Base-by-base conservation (phyloP, 2,329 filamentous ascomycete genomes). In the Hyphodiscus sp. region DNA sequence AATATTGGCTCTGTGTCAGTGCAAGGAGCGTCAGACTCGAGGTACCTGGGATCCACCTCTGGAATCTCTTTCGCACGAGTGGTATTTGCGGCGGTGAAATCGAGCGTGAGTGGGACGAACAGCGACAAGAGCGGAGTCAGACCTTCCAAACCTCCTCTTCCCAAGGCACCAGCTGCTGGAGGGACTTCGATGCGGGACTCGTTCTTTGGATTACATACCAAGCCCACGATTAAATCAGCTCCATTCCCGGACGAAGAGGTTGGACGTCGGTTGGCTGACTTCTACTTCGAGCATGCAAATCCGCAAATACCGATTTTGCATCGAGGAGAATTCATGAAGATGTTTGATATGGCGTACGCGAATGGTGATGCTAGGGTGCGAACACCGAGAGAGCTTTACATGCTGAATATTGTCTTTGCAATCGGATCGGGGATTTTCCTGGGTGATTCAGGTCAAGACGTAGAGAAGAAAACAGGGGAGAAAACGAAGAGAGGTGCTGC, bases 261-360 rank as follows among this genome's bases (percentile, higher is more conserved):
- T 2, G 92, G 85, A 0, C 71, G 80, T 51, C 81, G 83, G 55
- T 77, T 97, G 18, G 85, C 89, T 41, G 81, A 84, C 51, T 79
- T 96, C 41, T 97, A 96, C 69, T 97, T 97, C 69, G 90, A 96
- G 71, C 89, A 96, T 68, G 90, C 92, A 1, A 97, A 97, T 68
- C 91, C 92, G 4, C 92, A 97, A 70, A 95, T 96, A 60, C 92
- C 92, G 0, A 90, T 96, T 44, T 75, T 97, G 48, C 92, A 97
- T 67, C 84, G 89, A 41, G 85, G 81, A 30, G 90, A 96, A 63
- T 97, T 96, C 65, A 90, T 91, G 85, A 80, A 86, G 45, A 83
- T 95, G 72, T 88, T 96, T 67, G 86, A 95, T 51, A 81, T 82
- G 45, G 88, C 90, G 0, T 96, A 96, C 69, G 77, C 81, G 4